Evolutionary conservation across 2,329 filamentous ascomycete genomes (phyloP), one percentile per base, ranked within the genome.

Genomic region (Cladosporium austrohemisphaericum): DNA sequence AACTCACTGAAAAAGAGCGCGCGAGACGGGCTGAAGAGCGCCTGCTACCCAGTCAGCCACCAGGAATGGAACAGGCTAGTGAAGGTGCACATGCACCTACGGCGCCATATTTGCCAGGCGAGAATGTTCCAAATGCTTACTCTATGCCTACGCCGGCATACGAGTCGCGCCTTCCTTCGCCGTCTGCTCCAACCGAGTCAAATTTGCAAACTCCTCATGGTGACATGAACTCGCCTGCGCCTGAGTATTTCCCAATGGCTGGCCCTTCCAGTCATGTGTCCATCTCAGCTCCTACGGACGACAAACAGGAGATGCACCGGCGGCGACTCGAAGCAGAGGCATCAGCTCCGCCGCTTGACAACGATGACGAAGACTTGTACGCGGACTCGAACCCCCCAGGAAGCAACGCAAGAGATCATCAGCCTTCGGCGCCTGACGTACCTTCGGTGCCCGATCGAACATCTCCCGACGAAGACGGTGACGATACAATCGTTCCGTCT

Each of bases 1-100:
- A 72, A 4, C 71, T 90, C 25, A 82, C 85, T 10, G 93, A 97
- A 55, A 96, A 96, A 67, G 85, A 94, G 52, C 83, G 84, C 41
- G 71, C 93, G 51, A 80, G 84, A 38, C 80, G 81, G 51, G 89
- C 88, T 32, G 91, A 96, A 69, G 79, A 85, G 57, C 79, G 84
- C 38, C 71, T 96, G 4, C 69, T 96, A 18, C 92, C 92, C 2
- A 95, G 90, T 61, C 83, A 84, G 59, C 91, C 88, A 11, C 79
- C 86, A 10, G 73, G 51, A 5, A 38, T 49, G 14, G 61, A 60
- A 29, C 52, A 71, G 26, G 56, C 52, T 32, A 50, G 38, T 44
- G 57, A 49, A 41, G 52, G 48, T 50, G 60, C 57, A 38, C 59
- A 59, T n/a, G 61, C 58, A 32, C 70, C 77, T 1, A 58, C 56